phyloP scores from a whole-genome alignment of 2,329 filamentous ascomycete species.

The Pezizomycotina sp. region DNA sequence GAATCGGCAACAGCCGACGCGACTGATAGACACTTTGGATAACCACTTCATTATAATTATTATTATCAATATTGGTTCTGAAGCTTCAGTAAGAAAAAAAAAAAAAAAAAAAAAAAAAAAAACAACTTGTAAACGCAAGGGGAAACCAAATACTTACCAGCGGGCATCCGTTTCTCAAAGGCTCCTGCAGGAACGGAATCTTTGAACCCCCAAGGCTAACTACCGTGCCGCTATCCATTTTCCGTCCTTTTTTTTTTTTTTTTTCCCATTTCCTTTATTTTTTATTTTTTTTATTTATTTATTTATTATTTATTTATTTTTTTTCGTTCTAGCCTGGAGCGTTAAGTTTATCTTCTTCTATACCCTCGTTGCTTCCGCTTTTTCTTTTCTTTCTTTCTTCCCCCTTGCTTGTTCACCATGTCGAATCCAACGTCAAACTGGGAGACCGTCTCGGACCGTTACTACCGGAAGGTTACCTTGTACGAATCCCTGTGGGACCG shows the following conservation, averaged over 20 bases:
- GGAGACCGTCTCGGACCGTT: conserved; percentile 83
- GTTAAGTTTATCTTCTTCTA: conserved; percentile 11
- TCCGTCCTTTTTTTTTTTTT: conserved; percentile 28
- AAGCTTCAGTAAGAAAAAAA: conserved; percentile 27
- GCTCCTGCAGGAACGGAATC: conserved; percentile 27
- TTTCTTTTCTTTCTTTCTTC: conserved; percentile 21
- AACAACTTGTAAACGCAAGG: conserved; percentile 28
- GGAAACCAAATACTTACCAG: conserved; percentile 26
- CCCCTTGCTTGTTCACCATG: too few relatives aligned
- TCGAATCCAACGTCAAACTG: conserved; percentile 62
- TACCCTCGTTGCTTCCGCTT: background rate
- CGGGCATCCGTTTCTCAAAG: conserved; percentile 25
- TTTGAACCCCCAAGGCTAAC: conserved; percentile 26
- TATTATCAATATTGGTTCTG: conserved; percentile 25
- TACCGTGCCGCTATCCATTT: too few relatives aligned
- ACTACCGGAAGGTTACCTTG: conserved; percentile 86
- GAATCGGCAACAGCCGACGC: too few relatives aligned
- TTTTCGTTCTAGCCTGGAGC: conserved; percentile 3
- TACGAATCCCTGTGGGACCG: conserved; percentile 88
- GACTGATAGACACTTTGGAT: too few relatives aligned
- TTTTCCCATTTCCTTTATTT: conserved; percentile 24
- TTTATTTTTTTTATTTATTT: conserved; percentile 28
- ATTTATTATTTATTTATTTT: conserved; percentile 25
- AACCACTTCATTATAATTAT: conserved; percentile 33
- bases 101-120: conserved; percentile 29